Evolutionary conservation across 306 rosid genomes (phyloP).

Genomic region (Medicago ruthenica): DNA sequence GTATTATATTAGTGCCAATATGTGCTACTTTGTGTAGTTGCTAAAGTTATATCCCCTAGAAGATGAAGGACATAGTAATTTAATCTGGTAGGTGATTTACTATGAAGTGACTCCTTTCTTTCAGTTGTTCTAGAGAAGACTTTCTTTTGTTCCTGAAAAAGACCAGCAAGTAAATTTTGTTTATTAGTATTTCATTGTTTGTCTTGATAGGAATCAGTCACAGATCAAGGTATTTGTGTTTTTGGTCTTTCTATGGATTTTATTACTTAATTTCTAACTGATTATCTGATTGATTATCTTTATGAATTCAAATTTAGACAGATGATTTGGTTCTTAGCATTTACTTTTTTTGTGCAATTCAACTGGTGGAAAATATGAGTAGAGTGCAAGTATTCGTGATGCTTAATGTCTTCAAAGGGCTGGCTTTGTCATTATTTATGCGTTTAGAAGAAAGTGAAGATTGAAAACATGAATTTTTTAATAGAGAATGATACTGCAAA

Average conservation of each 20-base stretch:
- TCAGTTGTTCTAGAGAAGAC: no score
- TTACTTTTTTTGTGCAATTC: background rate
- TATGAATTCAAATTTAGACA: constrained; percentile 2
- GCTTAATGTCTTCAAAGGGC: constrained; percentile 11
- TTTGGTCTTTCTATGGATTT: background rate
- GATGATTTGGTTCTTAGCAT: background rate
- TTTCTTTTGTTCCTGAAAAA: no score
- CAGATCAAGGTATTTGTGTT: background rate
- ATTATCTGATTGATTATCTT: background rate
- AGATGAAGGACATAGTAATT: no score
- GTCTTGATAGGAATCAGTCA: constrained; percentile 5
- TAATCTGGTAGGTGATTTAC: no score
- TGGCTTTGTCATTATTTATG: background rate
- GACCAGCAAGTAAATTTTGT: no score
- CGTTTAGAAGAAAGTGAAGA: background rate
- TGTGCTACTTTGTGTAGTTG: no score
- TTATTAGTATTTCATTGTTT: background rate
- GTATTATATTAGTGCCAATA: no score
- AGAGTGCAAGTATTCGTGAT: background rate
- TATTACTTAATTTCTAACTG: background rate
- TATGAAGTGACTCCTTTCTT: no score
- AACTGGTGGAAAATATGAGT: constrained; percentile 5
- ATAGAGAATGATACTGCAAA: constrained; percentile 11
- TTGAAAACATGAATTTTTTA: background rate
- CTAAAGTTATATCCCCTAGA: no score